Evolutionary conservation across 83 land plant species (phyloP), one percentile per base, ranked within the genome.

Genomic region (Larix sibirica): DNA sequence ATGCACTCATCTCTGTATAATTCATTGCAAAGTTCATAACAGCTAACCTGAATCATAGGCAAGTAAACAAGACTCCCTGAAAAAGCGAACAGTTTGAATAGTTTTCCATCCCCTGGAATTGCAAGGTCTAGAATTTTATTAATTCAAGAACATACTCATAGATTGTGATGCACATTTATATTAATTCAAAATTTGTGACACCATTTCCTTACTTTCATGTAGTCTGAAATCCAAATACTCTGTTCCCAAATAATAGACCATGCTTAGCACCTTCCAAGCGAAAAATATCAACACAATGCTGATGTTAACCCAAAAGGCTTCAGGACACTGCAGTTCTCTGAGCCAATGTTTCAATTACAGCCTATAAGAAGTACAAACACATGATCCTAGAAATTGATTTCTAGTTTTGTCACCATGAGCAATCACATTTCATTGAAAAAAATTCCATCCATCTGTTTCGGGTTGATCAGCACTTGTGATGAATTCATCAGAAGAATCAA

Each of bases 401-500:
- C 73, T 36, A 69, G 38, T 26, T 47, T 16, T 69, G 38, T 69
- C 44, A 36, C 38, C 42, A 28, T 66, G 0, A 18, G 20, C 9
- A 47, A 47, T 47, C 54, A 47, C 54, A 47, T 9, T 47, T 47
- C 54, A 47, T 9, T 47, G 54, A 47, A 47, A 47, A 47, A 9
- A 9, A 9, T 47, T 9, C 54, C 54, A 47, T 47, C 54, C 54
- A 47, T 0, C 54, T 47, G 12, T 47, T 47, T 23, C 77, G 38
- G 56, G 21, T 73, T 42, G 77, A 54, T 73, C 56, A 42, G 4
- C 56, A 47, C 54, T 69, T 69, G 44, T 36, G 42, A 69, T 69
- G 74, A 69, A 20, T 42, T 86, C 89, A 63, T 88, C 89, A 2
- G 82, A 74, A 6, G 83, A 64, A 67, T 89, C 85, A 59, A 87